Conservation (phyloP, 1,139 yeast genomes). For the Hyphopichia burtonii region DNA sequence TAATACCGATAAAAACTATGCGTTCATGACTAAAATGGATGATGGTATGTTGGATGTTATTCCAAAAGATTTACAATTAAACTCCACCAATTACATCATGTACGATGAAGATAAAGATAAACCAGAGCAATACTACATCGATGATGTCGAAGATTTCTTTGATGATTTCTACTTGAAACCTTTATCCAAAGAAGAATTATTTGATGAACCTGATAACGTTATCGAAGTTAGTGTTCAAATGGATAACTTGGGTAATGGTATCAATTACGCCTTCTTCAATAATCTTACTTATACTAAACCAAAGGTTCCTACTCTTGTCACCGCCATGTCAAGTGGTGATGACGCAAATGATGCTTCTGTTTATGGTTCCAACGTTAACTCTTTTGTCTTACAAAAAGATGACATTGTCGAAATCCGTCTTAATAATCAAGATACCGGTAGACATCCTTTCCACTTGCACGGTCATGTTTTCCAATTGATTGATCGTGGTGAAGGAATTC, state of each 20-base stretch:
- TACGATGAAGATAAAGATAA: conserved; percentile 39
- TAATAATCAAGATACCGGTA: conserved; percentile 77
- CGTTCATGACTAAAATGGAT: conserved; percentile 64
- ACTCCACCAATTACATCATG: conserved; percentile 53
- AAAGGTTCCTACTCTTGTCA: conserved; percentile 62
- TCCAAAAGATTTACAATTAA: conserved; percentile 52
- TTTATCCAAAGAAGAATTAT: conserved; percentile 34
- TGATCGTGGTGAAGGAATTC: conserved; percentile 53
- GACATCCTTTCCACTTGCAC: conserved; percentile 92
- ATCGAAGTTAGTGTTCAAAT: conserved; percentile 59
- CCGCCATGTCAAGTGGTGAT: conserved; percentile 52
- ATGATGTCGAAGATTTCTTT: conserved; percentile 25
- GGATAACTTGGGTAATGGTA: conserved; percentile 71
- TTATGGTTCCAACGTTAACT: conserved; percentile 68
- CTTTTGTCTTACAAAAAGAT: conserved; percentile 58
- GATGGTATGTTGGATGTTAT: conserved; percentile 63
- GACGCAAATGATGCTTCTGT: conserved; percentile 48
- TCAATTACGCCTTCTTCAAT: conserved; percentile 75
- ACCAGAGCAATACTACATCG: conserved; percentile 24
- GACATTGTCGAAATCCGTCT: conserved; percentile 71
- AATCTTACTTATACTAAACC: conserved; percentile 62
- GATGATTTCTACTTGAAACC: conserved; percentile 63
- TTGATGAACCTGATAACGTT: conserved; percentile 59
- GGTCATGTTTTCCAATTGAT: conserved; percentile 82
- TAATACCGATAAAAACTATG: conserved; percentile 48